These are phyloP conservation scores for Penicillium sp. DNA, from an alignment of 2,329 filamentous ascomycete genomes.

Conservation along the genomic window DNA sequence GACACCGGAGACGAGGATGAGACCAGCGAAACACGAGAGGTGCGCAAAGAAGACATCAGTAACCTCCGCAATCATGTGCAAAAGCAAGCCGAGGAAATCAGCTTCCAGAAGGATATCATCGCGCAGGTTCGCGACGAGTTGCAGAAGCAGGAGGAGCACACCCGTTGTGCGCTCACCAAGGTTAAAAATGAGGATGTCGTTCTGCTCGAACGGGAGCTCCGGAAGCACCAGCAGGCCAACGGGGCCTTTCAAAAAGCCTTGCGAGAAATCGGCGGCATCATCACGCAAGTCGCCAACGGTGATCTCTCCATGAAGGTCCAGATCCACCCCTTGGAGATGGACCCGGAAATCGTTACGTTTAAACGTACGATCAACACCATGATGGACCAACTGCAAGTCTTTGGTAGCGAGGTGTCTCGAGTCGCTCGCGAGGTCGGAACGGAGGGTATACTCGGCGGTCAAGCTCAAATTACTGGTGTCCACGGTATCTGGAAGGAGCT, in stretches of 20 bases:
- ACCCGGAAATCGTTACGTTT: constrained; percentile 78
- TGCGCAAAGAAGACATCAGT: constrained; percentile 79
- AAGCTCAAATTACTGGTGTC: constrained; percentile 90
- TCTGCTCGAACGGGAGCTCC: constrained; percentile 70
- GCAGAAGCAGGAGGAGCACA: constrained; percentile 80
- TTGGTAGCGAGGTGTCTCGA: constrained; percentile 93
- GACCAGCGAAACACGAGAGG: constrained; percentile 55
- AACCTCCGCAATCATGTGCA: constrained; percentile 89
- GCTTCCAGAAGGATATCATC: constrained; percentile 83
- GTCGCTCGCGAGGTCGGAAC: too few relatives aligned
- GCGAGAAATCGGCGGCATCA: constrained; percentile 21
- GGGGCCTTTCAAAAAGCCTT: constrained; percentile 20
- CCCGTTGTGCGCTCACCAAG: constrained; percentile 78
- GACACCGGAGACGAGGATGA: constrained; percentile 52
- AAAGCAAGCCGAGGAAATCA: constrained; percentile 89
- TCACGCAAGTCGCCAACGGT: constrained; percentile 19
- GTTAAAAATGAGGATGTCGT: constrained; percentile 88
- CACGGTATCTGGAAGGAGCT: constrained; percentile 98
- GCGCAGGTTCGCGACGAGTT: constrained; percentile 84
- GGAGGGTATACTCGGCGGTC: constrained; percentile 89
- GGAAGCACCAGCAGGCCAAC: constrained; percentile 19
- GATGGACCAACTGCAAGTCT: constrained; percentile 97
- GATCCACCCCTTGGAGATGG: constrained; percentile 17
- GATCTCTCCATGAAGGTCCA: constrained; percentile 13
- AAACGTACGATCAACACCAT: constrained; percentile 98